Conservation (phyloP, 495 filamentous ascomycete species). For the Aspergillus bridgeri region DNA sequence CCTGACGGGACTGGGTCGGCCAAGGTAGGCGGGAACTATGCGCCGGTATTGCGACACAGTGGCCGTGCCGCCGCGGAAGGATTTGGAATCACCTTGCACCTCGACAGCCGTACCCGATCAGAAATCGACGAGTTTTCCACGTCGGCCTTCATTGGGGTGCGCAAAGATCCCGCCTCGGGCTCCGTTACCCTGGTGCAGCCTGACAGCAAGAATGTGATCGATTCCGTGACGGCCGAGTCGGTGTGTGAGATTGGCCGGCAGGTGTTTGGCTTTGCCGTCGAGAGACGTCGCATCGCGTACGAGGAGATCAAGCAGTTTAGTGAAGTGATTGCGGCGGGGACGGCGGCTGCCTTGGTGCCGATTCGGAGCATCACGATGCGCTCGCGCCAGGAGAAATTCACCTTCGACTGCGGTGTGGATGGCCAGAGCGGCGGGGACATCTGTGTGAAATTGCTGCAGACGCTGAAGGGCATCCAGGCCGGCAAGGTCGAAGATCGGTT, state of each 20-base stretch:
- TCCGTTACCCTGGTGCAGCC: conserved; percentile 72
- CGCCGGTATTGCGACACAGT: conserved; percentile 72
- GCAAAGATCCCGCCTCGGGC: conserved; percentile 48
- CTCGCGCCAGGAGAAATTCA: conserved; percentile 61
- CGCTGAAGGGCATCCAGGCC: conserved; percentile 78
- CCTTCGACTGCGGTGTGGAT: conserved; percentile 55
- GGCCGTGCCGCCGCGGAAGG: conserved; percentile 69
- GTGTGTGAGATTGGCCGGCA: conserved; percentile 62
- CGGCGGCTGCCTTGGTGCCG: conserved; percentile 86
- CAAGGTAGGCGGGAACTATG: conserved; percentile 61
- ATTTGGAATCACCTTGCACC: conserved; percentile 81
- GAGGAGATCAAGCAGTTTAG: conserved; percentile 71
- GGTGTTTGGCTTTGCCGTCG: conserved; percentile 64
- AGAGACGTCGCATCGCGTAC: conserved; percentile 67
- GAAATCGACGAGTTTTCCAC: conserved; percentile 92
- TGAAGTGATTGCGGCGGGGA: conserved; percentile 90
- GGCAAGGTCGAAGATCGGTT: conserved; percentile 73
- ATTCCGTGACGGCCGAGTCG: conserved; percentile 74
- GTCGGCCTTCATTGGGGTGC: conserved; percentile 75
- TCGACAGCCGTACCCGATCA: conserved; percentile 73
- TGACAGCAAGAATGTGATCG: conserved; percentile 75
- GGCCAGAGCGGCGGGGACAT: conserved; percentile 71
- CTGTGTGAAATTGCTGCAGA: conserved; percentile 64
- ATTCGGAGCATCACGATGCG: conserved; percentile 81
- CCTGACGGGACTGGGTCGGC: conserved; percentile 51